These are phyloP conservation scores for Ustilago bromivora DNA, from an alignment of 1,284 basidiomycete genomes.

Conservation along the genomic window DNA sequence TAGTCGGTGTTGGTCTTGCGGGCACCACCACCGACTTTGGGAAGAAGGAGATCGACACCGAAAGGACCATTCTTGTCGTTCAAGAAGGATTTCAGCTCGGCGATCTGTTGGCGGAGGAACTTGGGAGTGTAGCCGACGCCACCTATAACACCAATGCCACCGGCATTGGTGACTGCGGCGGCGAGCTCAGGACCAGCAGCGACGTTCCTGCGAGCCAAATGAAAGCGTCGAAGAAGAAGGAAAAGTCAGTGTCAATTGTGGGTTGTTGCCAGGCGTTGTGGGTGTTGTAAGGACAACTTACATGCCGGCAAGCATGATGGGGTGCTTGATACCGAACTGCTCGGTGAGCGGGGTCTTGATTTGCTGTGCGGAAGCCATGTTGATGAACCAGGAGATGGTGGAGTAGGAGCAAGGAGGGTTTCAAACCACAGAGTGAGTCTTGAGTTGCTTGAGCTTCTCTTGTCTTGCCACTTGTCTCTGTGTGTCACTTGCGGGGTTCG, in stretches of 20 bases:
- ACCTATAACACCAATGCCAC: slow-evolving; percentile 64
- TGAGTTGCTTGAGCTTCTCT: slow-evolving; percentile 1
- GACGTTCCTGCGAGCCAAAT: slow-evolving; percentile 50
- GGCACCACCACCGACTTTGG: slow-evolving; percentile 63
- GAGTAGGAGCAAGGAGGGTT: background rate
- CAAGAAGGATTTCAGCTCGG: slow-evolving; percentile 51
- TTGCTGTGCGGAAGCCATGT: slow-evolving; percentile 54
- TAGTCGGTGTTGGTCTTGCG: slow-evolving; percentile 67
- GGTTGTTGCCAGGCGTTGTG: background rate
- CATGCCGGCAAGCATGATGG: slow-evolving; percentile 82
- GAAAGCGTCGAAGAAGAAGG: background rate
- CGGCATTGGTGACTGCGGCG: slow-evolving; percentile 63
- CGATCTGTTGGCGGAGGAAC: slow-evolving; percentile 42
- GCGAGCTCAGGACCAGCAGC: slow-evolving; percentile 63
- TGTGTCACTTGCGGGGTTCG: too few relatives aligned
- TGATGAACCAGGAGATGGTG: background rate
- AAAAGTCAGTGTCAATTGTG: background rate
- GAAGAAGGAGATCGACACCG: slow-evolving; percentile 63
- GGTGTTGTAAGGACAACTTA: slow-evolving; percentile 12
- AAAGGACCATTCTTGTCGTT: slow-evolving; percentile 65
- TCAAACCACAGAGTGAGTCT: background rate
- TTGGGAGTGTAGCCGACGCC: slow-evolving; percentile 62
- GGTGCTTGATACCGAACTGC: slow-evolving; percentile 81
- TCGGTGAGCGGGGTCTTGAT: slow-evolving; percentile 60
- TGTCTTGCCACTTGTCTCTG: background rate